These are phyloP conservation scores for Plasmodium relictum DNA, from an alignment of 169 alveolate genomes.

Conservation along the genomic window DNA sequence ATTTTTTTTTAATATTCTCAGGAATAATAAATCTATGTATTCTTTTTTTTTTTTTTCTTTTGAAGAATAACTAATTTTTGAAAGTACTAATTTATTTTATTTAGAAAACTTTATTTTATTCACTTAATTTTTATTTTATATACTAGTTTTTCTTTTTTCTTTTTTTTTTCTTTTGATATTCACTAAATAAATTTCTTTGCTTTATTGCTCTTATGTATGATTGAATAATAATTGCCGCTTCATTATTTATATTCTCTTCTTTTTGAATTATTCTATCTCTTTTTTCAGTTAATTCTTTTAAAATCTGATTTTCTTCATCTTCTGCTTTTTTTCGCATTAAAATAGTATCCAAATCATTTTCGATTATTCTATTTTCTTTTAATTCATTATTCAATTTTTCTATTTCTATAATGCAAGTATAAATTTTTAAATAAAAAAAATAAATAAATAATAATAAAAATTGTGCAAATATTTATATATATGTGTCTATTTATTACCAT, in stretches of 20 bases:
- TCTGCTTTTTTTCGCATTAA: constrained; percentile 28
- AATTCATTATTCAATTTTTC: constrained; percentile 20
- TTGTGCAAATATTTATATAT: too few species aligned
- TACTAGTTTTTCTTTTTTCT: background rate
- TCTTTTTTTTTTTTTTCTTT: background rate
- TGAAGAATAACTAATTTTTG: too few species aligned
- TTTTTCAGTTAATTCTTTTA: constrained; percentile 51
- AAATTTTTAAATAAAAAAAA: background rate
- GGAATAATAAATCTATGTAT: background rate
- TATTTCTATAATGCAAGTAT: constrained; percentile 3
- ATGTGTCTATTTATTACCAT: background rate
- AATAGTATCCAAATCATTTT: constrained; percentile 30
- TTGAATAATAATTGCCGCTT: constrained; percentile 66
- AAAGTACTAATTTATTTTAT: too few species aligned
- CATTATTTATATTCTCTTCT: constrained; percentile 28
- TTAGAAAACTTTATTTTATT: background rate
- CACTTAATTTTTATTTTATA: background rate
- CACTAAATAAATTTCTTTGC: constrained; percentile 35
- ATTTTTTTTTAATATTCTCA: too few species aligned
- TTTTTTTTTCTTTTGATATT: constrained; percentile 55
- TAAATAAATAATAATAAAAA: background rate
- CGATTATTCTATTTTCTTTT: constrained; percentile 23
- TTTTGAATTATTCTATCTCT: constrained; percentile 30
- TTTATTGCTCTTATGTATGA: constrained; percentile 71
- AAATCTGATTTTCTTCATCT: constrained; percentile 22